Percentiles rank a stretch among this genome's conserved stretches.
phyloP scores from a whole-genome alignment of 306 rosid genomes.

The Mucuna pruriens region DNA sequence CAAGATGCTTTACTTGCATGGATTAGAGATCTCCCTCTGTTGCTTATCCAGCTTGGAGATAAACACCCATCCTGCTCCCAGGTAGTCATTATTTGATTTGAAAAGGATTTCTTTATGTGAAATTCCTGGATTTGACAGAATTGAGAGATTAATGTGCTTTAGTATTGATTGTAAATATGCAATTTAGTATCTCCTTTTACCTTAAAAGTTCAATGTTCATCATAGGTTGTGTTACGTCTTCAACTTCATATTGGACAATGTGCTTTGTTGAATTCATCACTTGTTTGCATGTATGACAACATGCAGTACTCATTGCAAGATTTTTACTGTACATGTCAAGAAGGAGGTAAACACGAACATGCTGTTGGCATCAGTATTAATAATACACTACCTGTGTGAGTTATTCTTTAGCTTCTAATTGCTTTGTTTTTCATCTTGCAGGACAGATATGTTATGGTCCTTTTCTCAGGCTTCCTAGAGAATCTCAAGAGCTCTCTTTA shows the following conservation, averaged over 20 bases:
- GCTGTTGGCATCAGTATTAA: conserved; percentile 11
- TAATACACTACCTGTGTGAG: not conserved
- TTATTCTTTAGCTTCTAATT: conserved; percentile 35
- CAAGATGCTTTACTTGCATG: conserved; percentile 59
- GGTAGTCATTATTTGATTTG: conserved; percentile 52
- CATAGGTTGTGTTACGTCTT: conserved; percentile 70
- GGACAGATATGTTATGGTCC: conserved; percentile 69
- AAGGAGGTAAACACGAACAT: conserved; percentile 59
- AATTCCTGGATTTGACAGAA: conserved; percentile 23
- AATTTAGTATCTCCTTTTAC: conserved; percentile 7
- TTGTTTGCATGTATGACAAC: conserved; percentile 62
- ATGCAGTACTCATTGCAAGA: conserved; percentile 60
- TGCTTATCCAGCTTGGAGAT: conserved; percentile 77
- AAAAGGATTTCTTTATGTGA: conserved; percentile 22
- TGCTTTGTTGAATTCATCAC: conserved; percentile 58
- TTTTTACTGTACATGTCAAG: conserved; percentile 54
- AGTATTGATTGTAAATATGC: conserved; percentile 30
- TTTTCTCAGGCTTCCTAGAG: conserved; percentile 75
- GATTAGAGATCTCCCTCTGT: conserved; percentile 74
- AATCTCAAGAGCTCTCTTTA: conserved; percentile 78
- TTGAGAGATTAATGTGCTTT: not conserved
- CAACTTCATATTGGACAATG: conserved; percentile 70
- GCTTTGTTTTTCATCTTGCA: conserved; percentile 48
- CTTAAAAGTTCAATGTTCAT: conserved; percentile 29
- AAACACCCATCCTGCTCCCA: conserved; percentile 58